Percentiles rank a stretch among this genome's conserved stretches.
These are phyloP conservation scores for Yueomyces sp. DNA, from an alignment of 805 yeast genomes.

Conservation along the genomic window DNA sequence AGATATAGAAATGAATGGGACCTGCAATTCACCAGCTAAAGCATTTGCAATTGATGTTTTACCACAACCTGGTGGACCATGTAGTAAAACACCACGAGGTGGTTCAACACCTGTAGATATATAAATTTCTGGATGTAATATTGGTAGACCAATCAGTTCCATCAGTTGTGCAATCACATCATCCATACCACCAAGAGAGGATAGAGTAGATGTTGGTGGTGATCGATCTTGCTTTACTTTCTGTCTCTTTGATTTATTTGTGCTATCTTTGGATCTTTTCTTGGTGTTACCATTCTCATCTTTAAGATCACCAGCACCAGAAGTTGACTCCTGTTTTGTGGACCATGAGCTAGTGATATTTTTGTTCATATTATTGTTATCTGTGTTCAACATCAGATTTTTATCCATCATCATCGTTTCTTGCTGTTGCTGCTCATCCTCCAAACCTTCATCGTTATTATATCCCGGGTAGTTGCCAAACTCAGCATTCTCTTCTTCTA, in stretches of 20 bases:
- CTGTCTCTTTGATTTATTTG: constrained; percentile 26
- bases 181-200: constrained; percentile 83
- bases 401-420: constrained; percentile 25
- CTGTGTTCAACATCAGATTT: constrained; percentile 51
- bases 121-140: constrained; percentile 87
- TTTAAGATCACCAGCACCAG: not conserved
- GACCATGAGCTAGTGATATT: constrained; percentile 66
- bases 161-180: constrained; percentile 70
- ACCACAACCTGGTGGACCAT: constrained; percentile 99
- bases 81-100: constrained; percentile 84
- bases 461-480: constrained; percentile 19
- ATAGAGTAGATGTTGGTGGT: constrained; percentile 55
- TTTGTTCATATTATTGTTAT: constrained; percentile 60
- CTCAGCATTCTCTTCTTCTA: constrained; percentile 51
- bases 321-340: constrained; percentile 4
- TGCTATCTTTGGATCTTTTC: constrained; percentile 38
- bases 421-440: constrained; percentile 20
- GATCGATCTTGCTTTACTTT: constrained; percentile 41
- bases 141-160: constrained; percentile 87
- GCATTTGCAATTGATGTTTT: constrained; percentile 95
- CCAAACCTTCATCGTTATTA: constrained; percentile 10
- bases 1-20: constrained; percentile 79
- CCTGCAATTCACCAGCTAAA: constrained; percentile 85
- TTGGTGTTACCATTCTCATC: constrained; percentile 16
- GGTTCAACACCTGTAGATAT: constrained; percentile 84